Percentiles rank a stretch among this genome's conserved stretches.
phyloP scores from a whole-genome alignment of 768 basidiomycete species.

The Cystofilobasidium ferigula region DNA sequence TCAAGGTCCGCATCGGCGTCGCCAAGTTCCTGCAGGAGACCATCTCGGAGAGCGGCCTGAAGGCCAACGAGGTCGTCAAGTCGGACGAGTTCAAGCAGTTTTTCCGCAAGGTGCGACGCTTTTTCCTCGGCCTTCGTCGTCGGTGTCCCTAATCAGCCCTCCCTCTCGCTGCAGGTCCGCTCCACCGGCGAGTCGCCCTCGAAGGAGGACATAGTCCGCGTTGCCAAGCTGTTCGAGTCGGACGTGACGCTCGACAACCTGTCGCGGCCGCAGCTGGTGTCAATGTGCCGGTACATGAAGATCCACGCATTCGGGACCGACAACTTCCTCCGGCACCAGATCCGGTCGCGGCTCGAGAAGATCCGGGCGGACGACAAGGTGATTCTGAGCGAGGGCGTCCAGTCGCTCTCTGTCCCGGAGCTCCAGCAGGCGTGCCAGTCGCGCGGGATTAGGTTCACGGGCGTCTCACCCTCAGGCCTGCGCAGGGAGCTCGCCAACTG shows the following conservation, averaged over 20 bases:
- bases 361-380: slow-evolving; percentile 83
- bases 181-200: slow-evolving; percentile 92
- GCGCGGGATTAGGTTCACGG: slow-evolving; percentile 79
- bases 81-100: slow-evolving; percentile 97
- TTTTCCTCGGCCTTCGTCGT: neutral
- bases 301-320: slow-evolving; percentile 98
- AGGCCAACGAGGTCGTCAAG: slow-evolving; percentile 81
- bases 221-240: slow-evolving; percentile 93
- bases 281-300: slow-evolving; percentile 95
- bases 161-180: slow-evolving; percentile 51
- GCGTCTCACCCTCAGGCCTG: slow-evolving; percentile 73
- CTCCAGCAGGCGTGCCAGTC: slow-evolving; percentile 87
- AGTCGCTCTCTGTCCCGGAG: slow-evolving; percentile 79
- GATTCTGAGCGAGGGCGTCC: slow-evolving; percentile 79
- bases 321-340: slow-evolving; percentile 87
- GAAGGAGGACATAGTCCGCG: slow-evolving; percentile 74
- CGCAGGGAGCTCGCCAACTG: slow-evolving; percentile 83
- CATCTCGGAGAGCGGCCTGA: slow-evolving; percentile 81
- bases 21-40: slow-evolving; percentile 99
- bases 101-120: slow-evolving; percentile 69
- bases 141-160: no score
- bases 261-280: slow-evolving; percentile 92
- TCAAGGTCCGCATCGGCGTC: slow-evolving; percentile 92
- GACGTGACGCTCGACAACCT: slow-evolving; percentile 96
- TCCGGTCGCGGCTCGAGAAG: slow-evolving; percentile 68